Percentiles rank a stretch among this genome's conserved stretches.
phyloP scores from a whole-genome alignment of 73 alveolate species.

The Durusdinium trenchii region DNA sequence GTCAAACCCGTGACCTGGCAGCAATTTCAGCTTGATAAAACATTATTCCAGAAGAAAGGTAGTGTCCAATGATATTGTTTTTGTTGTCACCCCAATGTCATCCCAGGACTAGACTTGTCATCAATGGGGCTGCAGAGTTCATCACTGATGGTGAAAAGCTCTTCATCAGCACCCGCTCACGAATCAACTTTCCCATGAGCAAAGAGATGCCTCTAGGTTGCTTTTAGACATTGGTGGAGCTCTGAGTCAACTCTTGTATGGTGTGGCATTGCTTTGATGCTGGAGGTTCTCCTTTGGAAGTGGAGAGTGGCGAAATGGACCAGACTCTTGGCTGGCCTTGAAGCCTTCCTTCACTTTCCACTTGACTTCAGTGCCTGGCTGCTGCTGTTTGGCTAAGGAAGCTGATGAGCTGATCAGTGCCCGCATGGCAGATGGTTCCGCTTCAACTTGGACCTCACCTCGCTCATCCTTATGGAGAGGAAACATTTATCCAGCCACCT shows the following conservation, averaged over 20 bases:
- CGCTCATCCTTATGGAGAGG: not conserved
- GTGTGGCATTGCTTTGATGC: not conserved
- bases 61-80: too few relatives aligned
- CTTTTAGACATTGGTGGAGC: not conserved
- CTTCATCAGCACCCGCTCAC: not conserved
- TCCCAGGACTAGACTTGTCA: not conserved
- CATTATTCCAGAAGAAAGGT: not conserved
- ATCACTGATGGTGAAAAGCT: not conserved
- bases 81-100: too few relatives aligned
- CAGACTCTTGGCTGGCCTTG: not conserved
- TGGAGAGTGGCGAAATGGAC: slow-evolving; percentile 5
- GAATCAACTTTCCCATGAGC: not conserved
- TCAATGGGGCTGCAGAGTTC: slow-evolving; percentile 30
- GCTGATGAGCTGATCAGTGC: not conserved
- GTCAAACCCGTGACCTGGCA: not conserved
- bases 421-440: slow-evolving; percentile 7
- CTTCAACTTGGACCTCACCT: not conserved
- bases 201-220: not conserved
- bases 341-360: not conserved
- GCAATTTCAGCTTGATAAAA: not conserved
- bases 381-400: not conserved
- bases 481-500: not conserved
- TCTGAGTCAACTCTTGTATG: not conserved
- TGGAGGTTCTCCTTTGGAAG: not conserved
- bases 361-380: not conserved